Evolutionary conservation across 2,329 filamentous ascomycete genomes (phyloP), one percentile per base, ranked within the genome.

Genomic region (Colletotrichum incanum): DNA sequence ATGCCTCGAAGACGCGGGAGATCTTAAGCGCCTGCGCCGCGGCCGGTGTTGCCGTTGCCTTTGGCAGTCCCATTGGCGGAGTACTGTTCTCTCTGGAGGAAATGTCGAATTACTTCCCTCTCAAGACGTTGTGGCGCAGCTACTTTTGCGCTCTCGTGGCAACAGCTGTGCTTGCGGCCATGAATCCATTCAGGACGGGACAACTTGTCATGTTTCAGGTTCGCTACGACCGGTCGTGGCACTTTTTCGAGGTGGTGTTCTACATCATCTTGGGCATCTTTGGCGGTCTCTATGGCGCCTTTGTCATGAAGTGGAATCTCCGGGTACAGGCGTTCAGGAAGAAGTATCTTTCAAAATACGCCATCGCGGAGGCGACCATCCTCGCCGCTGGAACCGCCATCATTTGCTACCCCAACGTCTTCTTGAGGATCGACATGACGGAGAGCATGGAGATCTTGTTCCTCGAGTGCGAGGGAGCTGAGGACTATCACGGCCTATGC

Each of bases 151-250:
- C 96, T 39, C 84, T 99, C 75, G 96, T 99, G 6, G 96, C 95
- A 6, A 98, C 96, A 1, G 94, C 95, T 61, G 94, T 98, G 20
- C 85, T 99, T 49, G 93, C 96, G 34, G 94, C 94, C 71, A 97
- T 99, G 94, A 99, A 99, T 77, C 96, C 96, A 28, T 99, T 99
- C 83, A 88, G 96, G 64, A 98, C 96, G 0, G 96, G 96, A 26
- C 96, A 99, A 80, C 88, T 99, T 52, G 96, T 99, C 89, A 98
- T 99, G 96, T 99, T 99, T 82, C 95, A 98, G 78, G 96, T 99
- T 78, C 91, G 91, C 77, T 99, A 99, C 79, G 96, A 98, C 81
- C 93, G 96, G 50, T 93, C 93, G 50, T 99, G 96, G 96, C 96
- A 99, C 84, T 98, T 98, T 78, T 99, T 99, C 79, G 96, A 99